These are phyloP conservation scores for Auriscalpium microsporum DNA, from an alignment of 768 basidiomycete species.

Conservation along the genomic window DNA sequence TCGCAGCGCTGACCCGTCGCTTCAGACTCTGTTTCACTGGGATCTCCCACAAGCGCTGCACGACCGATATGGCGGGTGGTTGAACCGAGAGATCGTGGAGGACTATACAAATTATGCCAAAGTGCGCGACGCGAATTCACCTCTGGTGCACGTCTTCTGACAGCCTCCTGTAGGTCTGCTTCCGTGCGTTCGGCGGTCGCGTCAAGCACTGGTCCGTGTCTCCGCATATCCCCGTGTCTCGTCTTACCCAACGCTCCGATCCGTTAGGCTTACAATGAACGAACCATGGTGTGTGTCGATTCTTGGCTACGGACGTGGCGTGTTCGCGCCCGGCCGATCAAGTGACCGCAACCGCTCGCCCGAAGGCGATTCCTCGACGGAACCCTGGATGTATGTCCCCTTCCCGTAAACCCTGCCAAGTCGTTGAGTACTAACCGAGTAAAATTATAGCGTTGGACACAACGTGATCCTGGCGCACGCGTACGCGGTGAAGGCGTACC, in stretches of 20 bases:
- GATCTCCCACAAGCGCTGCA: conserved; percentile 70
- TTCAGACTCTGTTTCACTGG: conserved; percentile 68
- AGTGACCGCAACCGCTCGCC: conserved; percentile 52
- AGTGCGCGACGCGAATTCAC: conserved; percentile 7
- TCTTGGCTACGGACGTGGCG: conserved; percentile 61
- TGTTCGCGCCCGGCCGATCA: conserved; percentile 64
- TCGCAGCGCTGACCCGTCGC: background rate
- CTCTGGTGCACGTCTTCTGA: too few relatives aligned
- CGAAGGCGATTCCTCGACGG: conserved; percentile 56
- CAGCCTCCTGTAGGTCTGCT: conserved; percentile 43
- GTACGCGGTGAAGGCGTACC: conserved; percentile 55
- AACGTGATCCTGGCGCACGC: conserved; percentile 64
- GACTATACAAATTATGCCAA: conserved; percentile 55
- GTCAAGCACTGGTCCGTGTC: conserved; percentile 59
- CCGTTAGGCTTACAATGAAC: conserved; percentile 60
- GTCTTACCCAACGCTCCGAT: conserved; percentile 12
- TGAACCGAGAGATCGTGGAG: conserved; percentile 60
- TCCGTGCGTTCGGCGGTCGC: conserved; percentile 65
- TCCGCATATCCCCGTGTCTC: background rate
- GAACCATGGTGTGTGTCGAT: conserved; percentile 69
- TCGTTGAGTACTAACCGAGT: too few relatives aligned
- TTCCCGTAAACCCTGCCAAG: background rate
- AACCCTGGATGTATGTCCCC: conserved; percentile 57
- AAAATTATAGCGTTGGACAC: conserved; percentile 48
- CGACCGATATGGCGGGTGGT: conserved; percentile 68